Conservation (phyloP, 148 eudicot species). For the Vaccinium macrocarpon region DNA sequence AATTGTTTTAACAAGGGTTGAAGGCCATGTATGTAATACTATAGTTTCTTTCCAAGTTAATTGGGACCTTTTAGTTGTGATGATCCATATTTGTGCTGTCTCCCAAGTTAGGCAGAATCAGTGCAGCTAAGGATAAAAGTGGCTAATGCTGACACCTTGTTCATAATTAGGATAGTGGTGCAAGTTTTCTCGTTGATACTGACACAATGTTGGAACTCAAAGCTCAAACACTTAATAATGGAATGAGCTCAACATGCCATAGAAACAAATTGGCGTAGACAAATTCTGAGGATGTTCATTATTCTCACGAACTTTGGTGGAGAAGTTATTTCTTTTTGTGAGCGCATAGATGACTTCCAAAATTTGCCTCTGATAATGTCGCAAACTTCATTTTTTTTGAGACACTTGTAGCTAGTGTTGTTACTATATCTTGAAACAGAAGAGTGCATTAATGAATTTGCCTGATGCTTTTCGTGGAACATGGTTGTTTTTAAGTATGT, state of each 20-base stretch:
- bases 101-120: neutral
- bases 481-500: neutral
- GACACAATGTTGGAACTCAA: neutral
- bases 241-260: neutral
- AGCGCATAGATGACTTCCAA: neutral
- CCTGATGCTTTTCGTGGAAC: neutral
- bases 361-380: neutral
- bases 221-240: neutral
- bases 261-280: neutral
- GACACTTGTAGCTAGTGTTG: neutral
- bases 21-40: neutral
- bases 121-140: neutral
- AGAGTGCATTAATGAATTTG: neutral
- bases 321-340: neutral
- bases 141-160: neutral
- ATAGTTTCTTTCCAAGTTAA: neutral
- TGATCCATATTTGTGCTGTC: neutral
- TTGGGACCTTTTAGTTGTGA: neutral
- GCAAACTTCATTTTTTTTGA: neutral
- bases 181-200: neutral
- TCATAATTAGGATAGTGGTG: conserved; percentile 1
- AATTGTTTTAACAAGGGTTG: neutral
- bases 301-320: neutral
- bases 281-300: neutral
- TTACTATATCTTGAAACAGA: neutral